Percentiles rank a stretch among this genome's conserved stretches.
Evolutionary conservation across 768 basidiomycete genomes (phyloP).

Genomic region (Xerocomellus amylosporus): DNA sequence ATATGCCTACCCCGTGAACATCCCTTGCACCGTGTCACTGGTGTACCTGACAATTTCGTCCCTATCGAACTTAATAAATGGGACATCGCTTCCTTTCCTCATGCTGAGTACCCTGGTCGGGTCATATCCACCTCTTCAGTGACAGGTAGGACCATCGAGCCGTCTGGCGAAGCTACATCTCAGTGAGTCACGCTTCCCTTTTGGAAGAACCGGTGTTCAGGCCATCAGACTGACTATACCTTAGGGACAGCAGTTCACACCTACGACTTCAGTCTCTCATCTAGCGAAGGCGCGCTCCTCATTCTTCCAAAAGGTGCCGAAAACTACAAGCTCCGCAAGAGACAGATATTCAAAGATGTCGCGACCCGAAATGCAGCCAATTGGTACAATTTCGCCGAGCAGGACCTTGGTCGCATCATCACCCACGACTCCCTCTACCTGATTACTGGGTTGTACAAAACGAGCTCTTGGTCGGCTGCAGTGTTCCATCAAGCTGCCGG

Average conservation of each 20-base stretch:
- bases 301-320: conserved; percentile 31
- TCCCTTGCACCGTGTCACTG: conserved; percentile 4
- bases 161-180: not conserved
- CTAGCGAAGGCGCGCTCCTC: conserved; percentile 30
- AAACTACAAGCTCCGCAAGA: conserved; percentile 19
- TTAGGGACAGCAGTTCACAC: not conserved
- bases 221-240: not conserved
- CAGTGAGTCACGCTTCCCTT: not conserved
- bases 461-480: conserved; percentile 29
- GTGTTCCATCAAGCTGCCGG: conserved; percentile 2
- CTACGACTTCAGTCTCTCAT: conserved; percentile 10
- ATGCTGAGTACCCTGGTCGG: conserved; percentile 10
- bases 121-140: conserved; percentile 17
- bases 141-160: not conserved
- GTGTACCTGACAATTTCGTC: conserved; percentile 29
- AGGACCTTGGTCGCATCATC: conserved; percentile 11
- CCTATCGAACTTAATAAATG: conserved; percentile 14
- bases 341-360: conserved; percentile 17
- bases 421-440: conserved; percentile 28
- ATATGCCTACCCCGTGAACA: conserved; percentile 34
- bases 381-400: conserved; percentile 30
- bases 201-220: not conserved
- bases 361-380: conserved; percentile 18
- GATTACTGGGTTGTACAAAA: conserved; percentile 15
- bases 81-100: conserved; percentile 7